Conservation (phyloP, 1,139 yeast species). For the Candida dubliniensis region DNA sequence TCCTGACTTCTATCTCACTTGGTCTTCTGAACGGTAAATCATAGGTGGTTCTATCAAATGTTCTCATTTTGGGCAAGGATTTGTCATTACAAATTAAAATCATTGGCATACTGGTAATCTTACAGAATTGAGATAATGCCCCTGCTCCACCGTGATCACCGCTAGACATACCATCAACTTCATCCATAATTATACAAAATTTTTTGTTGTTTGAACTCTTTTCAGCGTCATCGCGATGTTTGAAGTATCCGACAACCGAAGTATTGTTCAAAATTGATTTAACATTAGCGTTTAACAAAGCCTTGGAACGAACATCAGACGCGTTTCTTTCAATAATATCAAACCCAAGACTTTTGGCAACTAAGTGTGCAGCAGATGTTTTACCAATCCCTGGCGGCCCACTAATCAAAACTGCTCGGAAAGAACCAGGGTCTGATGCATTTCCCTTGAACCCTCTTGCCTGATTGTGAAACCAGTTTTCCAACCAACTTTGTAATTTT, state of each 20-base stretch:
- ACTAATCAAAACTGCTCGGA: conserved; percentile 79
- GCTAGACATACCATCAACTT: conserved; percentile 98
- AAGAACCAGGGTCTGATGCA: conserved; percentile 61
- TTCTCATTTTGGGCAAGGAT: conserved; percentile 91
- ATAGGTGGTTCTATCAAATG: conserved; percentile 82
- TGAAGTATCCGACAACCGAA: conserved; percentile 78
- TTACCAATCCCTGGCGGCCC: conserved; percentile 89
- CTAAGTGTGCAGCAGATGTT: conserved; percentile 75
- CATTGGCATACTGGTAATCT: conserved; percentile 83
- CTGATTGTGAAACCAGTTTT: conserved; percentile 67
- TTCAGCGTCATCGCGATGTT: conserved; percentile 37
- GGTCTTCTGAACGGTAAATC: conserved; percentile 91
- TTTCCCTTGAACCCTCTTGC: conserved; percentile 56
- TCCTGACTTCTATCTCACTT: conserved; percentile 72
- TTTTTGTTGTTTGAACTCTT: conserved; percentile 35
- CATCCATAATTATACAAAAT: conserved; percentile 93
- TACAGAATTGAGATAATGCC: conserved; percentile 84
- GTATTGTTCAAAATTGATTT: conserved; percentile 76
- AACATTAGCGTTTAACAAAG: conserved; percentile 64
- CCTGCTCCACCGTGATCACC: conserved; percentile 99
- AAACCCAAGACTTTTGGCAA: conserved; percentile 66
- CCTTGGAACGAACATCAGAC: conserved; percentile 86
- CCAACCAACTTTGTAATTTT: conserved; percentile 70
- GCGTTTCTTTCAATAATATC: conserved; percentile 79
- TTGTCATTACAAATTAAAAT: conserved; percentile 93